Evolutionary conservation across 108 stramenopile species (phyloP), one percentile per base, ranked within the genome.

Genomic region (Discostella stelligeroides): DNA sequence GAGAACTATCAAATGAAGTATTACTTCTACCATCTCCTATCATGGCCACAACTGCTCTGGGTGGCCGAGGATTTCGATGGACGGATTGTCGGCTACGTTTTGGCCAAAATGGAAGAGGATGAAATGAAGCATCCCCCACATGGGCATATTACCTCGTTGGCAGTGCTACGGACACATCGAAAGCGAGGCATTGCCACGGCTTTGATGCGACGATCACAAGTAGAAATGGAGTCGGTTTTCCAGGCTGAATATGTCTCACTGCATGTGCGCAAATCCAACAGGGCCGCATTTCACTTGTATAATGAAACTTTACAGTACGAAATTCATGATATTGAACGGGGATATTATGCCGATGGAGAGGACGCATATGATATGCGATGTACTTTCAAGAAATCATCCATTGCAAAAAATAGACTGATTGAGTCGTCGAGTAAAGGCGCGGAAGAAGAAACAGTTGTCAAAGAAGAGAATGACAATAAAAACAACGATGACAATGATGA

Each of bases 311-410:
- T 99, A 49, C 80, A 81, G 40, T 99, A 98, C 75, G 75, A 95
- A 66, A 93, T 97, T 58, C 85, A 97, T 82, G 97, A 96, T 75
- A 84, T 98, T 24, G 98, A 99, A 74, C 89, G 91, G 77, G 97
- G 96, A 34, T 99, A 99, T 79, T 99, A 99, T 77, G 98, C 98
- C 0, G 99, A 99, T 81, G 98, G 97, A 18, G 99, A 99, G 76
- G 97, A 99, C 82, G 99, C 98, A 10, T 98, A 98, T 72, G 97
- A 97, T 61, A 98, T 99, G 98, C 73, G 95, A 53, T 91, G 89
- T 66, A 84, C 85, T 17, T 94, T 86, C 67, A 75, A 66, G 18
- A 66, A 68, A 20, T 34, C 34, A 20, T 34, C 34, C 5, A 34
- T 34, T 3, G 34, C 34, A 6, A 6, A 5, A 6, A 34, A 34